A percentile compares a stretch with the other conserved stretches of the same genome.
These are phyloP conservation scores for Triglochin maritima DNA, from an alignment of 106 monocot species.

Conservation along the genomic window DNA sequence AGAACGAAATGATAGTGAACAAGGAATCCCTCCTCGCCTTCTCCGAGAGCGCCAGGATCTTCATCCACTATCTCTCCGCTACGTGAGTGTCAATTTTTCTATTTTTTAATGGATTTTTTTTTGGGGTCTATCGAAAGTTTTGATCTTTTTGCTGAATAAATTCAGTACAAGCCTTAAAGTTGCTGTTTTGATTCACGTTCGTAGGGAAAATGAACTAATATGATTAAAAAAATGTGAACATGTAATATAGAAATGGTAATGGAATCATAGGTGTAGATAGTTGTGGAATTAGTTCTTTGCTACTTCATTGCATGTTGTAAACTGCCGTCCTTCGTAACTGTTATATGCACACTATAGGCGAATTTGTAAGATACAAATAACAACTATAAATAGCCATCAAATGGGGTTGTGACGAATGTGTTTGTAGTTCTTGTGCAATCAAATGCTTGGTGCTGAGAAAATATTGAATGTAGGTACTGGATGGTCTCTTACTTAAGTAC, in stretches of 20 bases:
- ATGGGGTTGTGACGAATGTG: too few species aligned
- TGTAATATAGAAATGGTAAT: not conserved
- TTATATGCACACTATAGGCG: too few species aligned
- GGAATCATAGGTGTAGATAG: too few species aligned
- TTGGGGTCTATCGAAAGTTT: not conserved
- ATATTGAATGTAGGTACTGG: too few species aligned
- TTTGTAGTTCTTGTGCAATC: too few species aligned
- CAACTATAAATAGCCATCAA: too few species aligned
- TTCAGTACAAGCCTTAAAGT: not conserved
- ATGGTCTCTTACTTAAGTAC: too few species aligned
- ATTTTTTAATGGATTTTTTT: not conserved
- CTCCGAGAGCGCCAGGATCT: conserved; percentile 81
- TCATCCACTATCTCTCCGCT: conserved; percentile 97
- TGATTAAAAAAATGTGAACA: not conserved
- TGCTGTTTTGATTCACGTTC: not conserved
- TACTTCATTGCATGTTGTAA: too few species aligned
- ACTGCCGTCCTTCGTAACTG: too few species aligned
- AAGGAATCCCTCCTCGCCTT: conserved; percentile 90
- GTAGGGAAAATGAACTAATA: not conserved
- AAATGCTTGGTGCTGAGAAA: too few species aligned
- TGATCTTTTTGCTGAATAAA: not conserved
- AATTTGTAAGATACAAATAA: too few species aligned
- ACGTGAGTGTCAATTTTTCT: conserved; percentile 31
- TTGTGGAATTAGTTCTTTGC: too few species aligned
- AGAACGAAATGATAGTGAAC: conserved; percentile 26